These are phyloP conservation scores for Amyloporia xantha DNA, from an alignment of 768 basidiomycete genomes.

Conservation along the genomic window DNA sequence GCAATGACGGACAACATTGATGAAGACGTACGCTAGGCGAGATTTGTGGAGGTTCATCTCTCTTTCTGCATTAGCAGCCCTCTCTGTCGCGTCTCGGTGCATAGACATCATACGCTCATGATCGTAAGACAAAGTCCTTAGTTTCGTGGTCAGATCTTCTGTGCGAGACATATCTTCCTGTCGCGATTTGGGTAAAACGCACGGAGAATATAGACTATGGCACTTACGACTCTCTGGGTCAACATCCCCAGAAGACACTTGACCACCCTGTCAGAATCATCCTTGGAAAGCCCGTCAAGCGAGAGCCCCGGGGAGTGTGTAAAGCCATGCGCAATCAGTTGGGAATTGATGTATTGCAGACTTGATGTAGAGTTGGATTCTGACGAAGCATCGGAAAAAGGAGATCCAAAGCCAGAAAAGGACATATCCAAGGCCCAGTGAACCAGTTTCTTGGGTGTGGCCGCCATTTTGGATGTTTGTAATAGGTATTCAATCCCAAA, in stretches of 20 bases:
- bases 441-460: slow-evolving; percentile 40
- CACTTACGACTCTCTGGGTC: slow-evolving; percentile 67
- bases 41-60: slow-evolving; percentile 71
- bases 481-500: too few species aligned
- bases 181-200: neutral
- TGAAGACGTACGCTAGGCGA: slow-evolving; percentile 52
- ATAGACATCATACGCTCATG: slow-evolving; percentile 67
- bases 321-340: slow-evolving; percentile 80
- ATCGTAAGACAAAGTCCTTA: slow-evolving; percentile 75
- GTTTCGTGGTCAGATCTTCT: slow-evolving; percentile 68
- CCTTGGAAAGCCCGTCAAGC: slow-evolving; percentile 54
- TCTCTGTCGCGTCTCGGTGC: slow-evolving; percentile 53
- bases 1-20: neutral
- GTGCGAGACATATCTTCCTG: slow-evolving; percentile 74
- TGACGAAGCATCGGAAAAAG: slow-evolving; percentile 32
- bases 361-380: slow-evolving; percentile 49
- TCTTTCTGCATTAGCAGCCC: slow-evolving; percentile 67
- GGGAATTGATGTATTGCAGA: slow-evolving; percentile 74
- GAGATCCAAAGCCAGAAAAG: slow-evolving; percentile 22
- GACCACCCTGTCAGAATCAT: slow-evolving; percentile 49
- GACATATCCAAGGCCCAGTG: slow-evolving; percentile 49
- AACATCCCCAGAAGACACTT: slow-evolving; percentile 77
- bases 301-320: slow-evolving; percentile 54
- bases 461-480: neutral
- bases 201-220: neutral